These are phyloP conservation scores for Penicilliopsis zonata DNA, from an alignment of 495 filamentous ascomycete species.

Conservation along the genomic window DNA sequence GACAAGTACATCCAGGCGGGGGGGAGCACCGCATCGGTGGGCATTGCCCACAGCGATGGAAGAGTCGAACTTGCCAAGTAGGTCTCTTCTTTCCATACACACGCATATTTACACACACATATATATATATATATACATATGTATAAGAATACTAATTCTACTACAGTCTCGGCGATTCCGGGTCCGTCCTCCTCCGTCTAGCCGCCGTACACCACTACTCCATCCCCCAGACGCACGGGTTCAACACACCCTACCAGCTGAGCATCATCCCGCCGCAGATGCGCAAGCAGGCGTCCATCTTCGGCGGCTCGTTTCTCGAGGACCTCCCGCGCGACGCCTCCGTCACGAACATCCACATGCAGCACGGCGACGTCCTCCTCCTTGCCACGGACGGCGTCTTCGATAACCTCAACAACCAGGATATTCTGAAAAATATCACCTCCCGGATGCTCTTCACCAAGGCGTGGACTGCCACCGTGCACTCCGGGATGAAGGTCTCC, in stretches of 20 bases:
- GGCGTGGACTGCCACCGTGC: slow-evolving; percentile 54
- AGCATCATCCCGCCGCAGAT: slow-evolving; percentile 75
- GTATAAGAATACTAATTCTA: too few species aligned
- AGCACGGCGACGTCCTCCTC: slow-evolving; percentile 82
- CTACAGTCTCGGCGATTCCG: slow-evolving; percentile 78
- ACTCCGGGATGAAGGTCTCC: slow-evolving; percentile 43
- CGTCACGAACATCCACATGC: slow-evolving; percentile 58
- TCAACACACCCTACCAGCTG: slow-evolving; percentile 95
- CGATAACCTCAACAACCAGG: slow-evolving; percentile 89
- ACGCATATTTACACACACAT: background rate
- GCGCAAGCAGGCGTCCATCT: slow-evolving; percentile 60
- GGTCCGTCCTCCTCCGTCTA: slow-evolving; percentile 72
- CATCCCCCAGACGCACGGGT: slow-evolving; percentile 83
- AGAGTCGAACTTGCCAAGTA: slow-evolving; percentile 75
- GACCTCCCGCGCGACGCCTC: slow-evolving; percentile 81
- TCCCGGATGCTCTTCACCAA: slow-evolving; percentile 56
- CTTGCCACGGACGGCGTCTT: slow-evolving; percentile 93
- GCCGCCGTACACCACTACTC: slow-evolving; percentile 76
- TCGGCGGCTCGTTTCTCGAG: slow-evolving; percentile 66
- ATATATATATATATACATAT: slow-evolving; percentile 1
- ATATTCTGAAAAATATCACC: slow-evolving; percentile 70
- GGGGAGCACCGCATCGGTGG: slow-evolving; percentile 83
- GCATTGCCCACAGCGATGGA: slow-evolving; percentile 55
- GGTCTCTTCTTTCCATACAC: slow-evolving; percentile 7
- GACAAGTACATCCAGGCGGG: slow-evolving; percentile 66